Percentiles rank a stretch among this genome's conserved stretches.
Conservation (phyloP, 257 asterid species). For the Apocynum venetum region DNA sequence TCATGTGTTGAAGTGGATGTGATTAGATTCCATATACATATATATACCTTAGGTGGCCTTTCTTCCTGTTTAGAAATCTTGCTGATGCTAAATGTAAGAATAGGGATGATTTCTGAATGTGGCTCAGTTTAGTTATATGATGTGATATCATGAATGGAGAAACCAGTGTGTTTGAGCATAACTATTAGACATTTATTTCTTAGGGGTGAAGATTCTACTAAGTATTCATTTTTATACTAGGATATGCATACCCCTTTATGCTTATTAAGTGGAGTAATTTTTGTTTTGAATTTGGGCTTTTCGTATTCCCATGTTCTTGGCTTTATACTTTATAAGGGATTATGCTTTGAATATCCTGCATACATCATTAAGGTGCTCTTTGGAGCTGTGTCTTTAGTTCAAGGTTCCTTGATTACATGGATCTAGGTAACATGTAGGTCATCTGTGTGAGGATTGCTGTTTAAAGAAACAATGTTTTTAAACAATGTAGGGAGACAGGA, state of each 20-base stretch:
- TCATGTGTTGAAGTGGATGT: not conserved
- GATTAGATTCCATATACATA: not conserved
- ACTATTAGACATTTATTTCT: not conserved
- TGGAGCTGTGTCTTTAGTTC: not conserved
- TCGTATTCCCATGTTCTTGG: not conserved
- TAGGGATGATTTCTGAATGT: not conserved
- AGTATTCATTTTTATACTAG: not conserved
- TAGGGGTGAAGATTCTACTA: not conserved
- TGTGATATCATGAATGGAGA: not conserved
- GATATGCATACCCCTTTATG: not conserved
- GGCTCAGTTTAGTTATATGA: not conserved
- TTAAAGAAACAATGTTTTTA: not conserved
- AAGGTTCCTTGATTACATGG: not conserved
- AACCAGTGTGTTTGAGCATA: not conserved
- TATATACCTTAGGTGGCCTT: not conserved
- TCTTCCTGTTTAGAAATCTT: not conserved
- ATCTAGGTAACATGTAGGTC: not conserved
- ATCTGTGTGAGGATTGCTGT: not conserved
- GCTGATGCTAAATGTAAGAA: not conserved
- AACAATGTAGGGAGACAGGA: conserved; percentile 72
- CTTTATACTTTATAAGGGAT: not conserved
- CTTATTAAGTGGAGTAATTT: not conserved
- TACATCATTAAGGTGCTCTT: not conserved
- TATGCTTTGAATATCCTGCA: not conserved
- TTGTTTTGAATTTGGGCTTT: not conserved